Evolutionary conservation across 2,329 filamentous ascomycete species (phyloP), one percentile per base, ranked within the genome.

Genomic region (Sporothrix variecibatus): DNA sequence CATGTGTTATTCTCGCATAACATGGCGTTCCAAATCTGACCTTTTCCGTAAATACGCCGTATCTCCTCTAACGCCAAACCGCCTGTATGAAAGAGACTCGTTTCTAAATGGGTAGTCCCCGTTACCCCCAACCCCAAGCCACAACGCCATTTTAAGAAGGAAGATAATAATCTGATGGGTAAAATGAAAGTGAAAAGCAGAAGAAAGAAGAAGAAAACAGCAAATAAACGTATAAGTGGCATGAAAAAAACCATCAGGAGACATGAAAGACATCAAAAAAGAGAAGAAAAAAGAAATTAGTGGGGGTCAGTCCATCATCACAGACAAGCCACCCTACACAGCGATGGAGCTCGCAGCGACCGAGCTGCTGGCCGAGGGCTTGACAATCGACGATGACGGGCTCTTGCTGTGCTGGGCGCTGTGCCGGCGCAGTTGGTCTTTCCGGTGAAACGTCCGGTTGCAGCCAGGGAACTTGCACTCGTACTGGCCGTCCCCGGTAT

Each of bases 361-460:
- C n/a, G 34, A 28, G 34, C 49, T 58, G 68, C 51, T 31, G 2
- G 43, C 34, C 17, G 38, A n/a, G 7, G 74, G 17, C 34, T 72
- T 75, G 3, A 43, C 26, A 4, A 65, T 43, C 9, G 72, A 46
- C 4, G 71, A 53, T 2, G 70, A 65, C 23, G 43, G 71, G 1
- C 69, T 76, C 65, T 74, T 81, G 79, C n/a, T 78, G 71, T 81
- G 80, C n/a, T 79, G 79, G 60, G 84, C 84, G 64, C 81, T 79
- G 78, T 91, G 89, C 43, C 89, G 85, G 26, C 88, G 86, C 38
- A 91, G 83, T 79, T 91, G 89, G 79, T 91, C 89, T 20, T 87
- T 82, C 11, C 90, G 83, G 79, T 89, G 85, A 69, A 92, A 92
- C 72, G 87, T 84, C 76, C 87, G 89, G 17, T 83, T 82, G 75